Evolutionary conservation across 192 early-diverging fungal species (phyloP).

Genomic region (Coemansia sp.): DNA sequence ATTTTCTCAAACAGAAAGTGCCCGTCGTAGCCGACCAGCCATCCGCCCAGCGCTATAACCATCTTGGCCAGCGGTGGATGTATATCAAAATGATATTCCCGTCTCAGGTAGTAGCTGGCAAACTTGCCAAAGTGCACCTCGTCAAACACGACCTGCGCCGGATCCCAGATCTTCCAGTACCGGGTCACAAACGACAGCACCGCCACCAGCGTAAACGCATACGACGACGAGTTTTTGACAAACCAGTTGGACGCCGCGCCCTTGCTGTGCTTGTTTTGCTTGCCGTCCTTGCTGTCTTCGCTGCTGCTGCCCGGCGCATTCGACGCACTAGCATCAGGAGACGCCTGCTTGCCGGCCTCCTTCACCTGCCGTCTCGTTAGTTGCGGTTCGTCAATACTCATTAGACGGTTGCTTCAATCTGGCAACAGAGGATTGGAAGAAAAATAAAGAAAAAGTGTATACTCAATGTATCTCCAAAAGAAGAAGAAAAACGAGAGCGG

Average conservation of each 20-base stretch:
- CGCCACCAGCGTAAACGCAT: constrained; percentile 37
- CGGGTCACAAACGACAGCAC: constrained; percentile 61
- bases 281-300: background rate
- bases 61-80: constrained; percentile 96
- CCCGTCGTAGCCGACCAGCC: constrained; percentile 89
- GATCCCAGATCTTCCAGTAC: constrained; percentile 69
- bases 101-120: constrained; percentile 84
- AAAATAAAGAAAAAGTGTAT: constrained; percentile 8
- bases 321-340: background rate
- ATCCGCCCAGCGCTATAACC: constrained; percentile 80
- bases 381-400: constrained; percentile 42
- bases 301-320: background rate
- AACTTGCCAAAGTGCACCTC: constrained; percentile 99
- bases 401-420: constrained; percentile 2
- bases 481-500: constrained; percentile 3
- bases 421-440: background rate
- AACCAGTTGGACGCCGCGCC: constrained; percentile 4
- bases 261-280: background rate
- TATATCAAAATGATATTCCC: constrained; percentile 95
- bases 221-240: constrained; percentile 36
- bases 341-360: background rate
- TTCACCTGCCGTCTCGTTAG: constrained; percentile 18
- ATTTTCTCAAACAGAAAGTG: constrained; percentile 95
- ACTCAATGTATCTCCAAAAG: constrained; percentile 4
- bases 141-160: constrained; percentile 87